phyloP scores from a whole-genome alignment of 2,329 filamentous ascomycete genomes.

The Colletotrichum orbiculare region DNA sequence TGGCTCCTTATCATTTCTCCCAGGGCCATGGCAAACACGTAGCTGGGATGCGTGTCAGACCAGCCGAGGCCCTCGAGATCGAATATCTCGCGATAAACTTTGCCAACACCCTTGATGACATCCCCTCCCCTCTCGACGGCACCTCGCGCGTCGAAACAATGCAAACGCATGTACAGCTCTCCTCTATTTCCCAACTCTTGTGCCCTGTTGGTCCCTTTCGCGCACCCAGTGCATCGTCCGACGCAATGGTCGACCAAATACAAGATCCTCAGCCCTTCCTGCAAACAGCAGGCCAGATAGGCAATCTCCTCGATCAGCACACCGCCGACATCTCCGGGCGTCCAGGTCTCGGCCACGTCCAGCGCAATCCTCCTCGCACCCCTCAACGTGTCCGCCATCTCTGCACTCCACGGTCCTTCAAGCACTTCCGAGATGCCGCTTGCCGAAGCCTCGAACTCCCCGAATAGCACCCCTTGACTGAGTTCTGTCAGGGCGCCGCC shows the following conservation, averaged over 20 bases:
- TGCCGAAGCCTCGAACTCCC: slow-evolving; percentile 26
- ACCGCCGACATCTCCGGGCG: slow-evolving; percentile 31
- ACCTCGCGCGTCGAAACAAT: slow-evolving; percentile 33
- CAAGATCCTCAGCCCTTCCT: slow-evolving; percentile 44
- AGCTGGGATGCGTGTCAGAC: slow-evolving; percentile 44
- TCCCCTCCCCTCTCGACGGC: slow-evolving; percentile 40
- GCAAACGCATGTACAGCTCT: slow-evolving; percentile 40
- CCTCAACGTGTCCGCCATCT: slow-evolving; percentile 42
- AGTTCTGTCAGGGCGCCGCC: slow-evolving; percentile 21
- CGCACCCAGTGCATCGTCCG: slow-evolving; percentile 41
- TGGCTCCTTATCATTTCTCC: slow-evolving; percentile 44
- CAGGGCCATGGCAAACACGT: slow-evolving; percentile 45
- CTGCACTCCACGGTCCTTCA: slow-evolving; percentile 45
- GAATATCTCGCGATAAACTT: slow-evolving; percentile 46
- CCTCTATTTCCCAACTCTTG: slow-evolving; percentile 37
- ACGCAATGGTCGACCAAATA: slow-evolving; percentile 46
- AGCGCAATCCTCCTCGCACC: slow-evolving; percentile 42
- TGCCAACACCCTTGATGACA: slow-evolving; percentile 45
- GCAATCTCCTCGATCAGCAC: slow-evolving; percentile 42
- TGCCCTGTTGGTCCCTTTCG: slow-evolving; percentile 26
- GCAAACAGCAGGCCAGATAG: slow-evolving; percentile 44
- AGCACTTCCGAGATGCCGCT: slow-evolving; percentile 37
- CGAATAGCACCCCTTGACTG: slow-evolving; percentile 20
- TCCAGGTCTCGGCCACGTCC: slow-evolving; percentile 43
- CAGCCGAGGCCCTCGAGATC: slow-evolving; percentile 47